Evolutionary conservation across 768 basidiomycete species (phyloP).

Genomic region (Boletus reticulatus): DNA sequence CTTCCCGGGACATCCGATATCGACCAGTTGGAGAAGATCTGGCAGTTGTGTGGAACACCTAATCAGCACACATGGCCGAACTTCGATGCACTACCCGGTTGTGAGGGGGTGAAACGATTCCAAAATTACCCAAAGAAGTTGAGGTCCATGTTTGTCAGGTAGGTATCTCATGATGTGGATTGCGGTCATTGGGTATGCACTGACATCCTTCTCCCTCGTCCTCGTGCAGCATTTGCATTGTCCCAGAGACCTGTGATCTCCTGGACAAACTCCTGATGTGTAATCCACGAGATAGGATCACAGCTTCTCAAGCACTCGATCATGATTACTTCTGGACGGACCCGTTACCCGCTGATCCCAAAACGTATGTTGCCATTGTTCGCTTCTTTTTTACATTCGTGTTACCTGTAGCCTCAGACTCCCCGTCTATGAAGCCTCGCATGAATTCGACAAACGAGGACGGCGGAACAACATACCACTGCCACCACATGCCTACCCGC

Average conservation of each 20-base stretch:
- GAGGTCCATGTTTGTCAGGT: conserved; percentile 60
- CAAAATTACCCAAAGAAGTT: conserved; percentile 51
- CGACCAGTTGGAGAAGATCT: conserved; percentile 91
- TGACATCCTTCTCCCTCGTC: conserved; percentile 2
- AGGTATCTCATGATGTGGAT: conserved; percentile 22
- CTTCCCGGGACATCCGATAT: conserved; percentile 84
- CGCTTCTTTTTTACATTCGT: neutral
- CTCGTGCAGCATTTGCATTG: conserved; percentile 47
- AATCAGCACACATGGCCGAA: conserved; percentile 81
- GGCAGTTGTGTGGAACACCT: conserved; percentile 85
- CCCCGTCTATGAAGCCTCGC: conserved; percentile 77
- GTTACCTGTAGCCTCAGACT: conserved; percentile 40
- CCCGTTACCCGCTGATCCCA: conserved; percentile 83
- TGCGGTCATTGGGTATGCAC: conserved; percentile 1
- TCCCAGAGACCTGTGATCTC: conserved; percentile 73
- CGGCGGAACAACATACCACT: conserved; percentile 44
- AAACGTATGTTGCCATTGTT: conserved; percentile 49
- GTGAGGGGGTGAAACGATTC: conserved; percentile 74
- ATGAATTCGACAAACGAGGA: conserved; percentile 77
- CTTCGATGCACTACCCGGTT: conserved; percentile 70
- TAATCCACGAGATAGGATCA: conserved; percentile 81
- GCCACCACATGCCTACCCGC: conserved; percentile 25
- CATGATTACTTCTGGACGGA: conserved; percentile 95
- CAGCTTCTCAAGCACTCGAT: conserved; percentile 82
- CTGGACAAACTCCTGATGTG: conserved; percentile 79